These are phyloP conservation scores for Fragilaria crotonensis DNA, from an alignment of 108 stramenopile genomes.

Conservation along the genomic window DNA sequence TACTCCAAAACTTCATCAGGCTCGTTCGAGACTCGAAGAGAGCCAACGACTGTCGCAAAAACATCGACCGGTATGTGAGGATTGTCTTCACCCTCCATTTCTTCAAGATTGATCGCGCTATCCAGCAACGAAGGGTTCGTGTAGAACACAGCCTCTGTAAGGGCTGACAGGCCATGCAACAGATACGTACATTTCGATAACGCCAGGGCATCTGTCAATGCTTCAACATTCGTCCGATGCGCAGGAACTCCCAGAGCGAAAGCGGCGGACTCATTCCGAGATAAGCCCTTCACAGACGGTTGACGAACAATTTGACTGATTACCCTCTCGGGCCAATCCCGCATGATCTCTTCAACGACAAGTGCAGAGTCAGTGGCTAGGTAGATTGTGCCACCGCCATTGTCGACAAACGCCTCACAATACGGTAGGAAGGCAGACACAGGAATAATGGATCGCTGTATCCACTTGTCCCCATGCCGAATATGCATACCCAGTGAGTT, in stretches of 20 bases:
- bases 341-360: conserved; percentile 30
- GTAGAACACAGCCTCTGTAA: conserved; percentile 37
- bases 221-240: conserved; percentile 38
- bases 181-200: conserved; percentile 38
- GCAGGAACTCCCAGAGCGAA: neutral
- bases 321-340: conserved; percentile 30
- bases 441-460: conserved; percentile 14
- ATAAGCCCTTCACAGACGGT: neutral
- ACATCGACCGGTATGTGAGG: no score
- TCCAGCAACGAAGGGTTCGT: conserved; percentile 28
- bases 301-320: neutral
- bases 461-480: neutral
- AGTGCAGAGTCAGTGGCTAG: conserved; percentile 42
- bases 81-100: conserved; percentile 6
- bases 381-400: conserved; percentile 15
- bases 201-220: conserved; percentile 32
- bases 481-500: conserved; percentile 1
- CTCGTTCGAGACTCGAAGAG: no score
- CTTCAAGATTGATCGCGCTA: conserved; percentile 43
- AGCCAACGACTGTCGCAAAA: no score
- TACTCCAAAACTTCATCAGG: no score
- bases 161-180: conserved; percentile 31
- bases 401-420: neutral
- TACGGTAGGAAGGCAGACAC: conserved; percentile 36
- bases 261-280: neutral